Conservation (phyloP, 2,329 filamentous ascomycete genomes). For the Akanthomyces lecanii region DNA sequence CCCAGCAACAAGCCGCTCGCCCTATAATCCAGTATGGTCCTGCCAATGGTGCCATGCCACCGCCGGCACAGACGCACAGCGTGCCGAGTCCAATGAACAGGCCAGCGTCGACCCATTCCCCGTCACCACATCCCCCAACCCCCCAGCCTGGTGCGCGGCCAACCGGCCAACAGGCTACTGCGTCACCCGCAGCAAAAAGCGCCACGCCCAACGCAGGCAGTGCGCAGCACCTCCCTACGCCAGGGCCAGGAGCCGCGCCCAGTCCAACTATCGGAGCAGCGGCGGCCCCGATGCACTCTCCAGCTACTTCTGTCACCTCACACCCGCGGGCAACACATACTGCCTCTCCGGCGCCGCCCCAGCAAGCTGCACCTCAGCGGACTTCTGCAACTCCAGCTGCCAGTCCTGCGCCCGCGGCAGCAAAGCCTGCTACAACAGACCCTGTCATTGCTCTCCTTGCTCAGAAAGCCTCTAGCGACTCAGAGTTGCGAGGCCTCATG, state of each 20-base stretch:
- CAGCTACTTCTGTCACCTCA: neutral
- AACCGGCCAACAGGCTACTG: constrained; percentile 2
- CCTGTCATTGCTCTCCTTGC: constrained; percentile 78
- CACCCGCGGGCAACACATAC: neutral
- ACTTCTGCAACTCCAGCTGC: constrained; percentile 16
- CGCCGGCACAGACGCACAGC: constrained; percentile 36
- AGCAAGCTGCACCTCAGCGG: neutral
- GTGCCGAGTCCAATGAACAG: constrained; percentile 15
- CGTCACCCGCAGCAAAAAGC: neutral
- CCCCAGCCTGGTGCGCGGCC: neutral
- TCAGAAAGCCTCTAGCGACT: constrained; percentile 68
- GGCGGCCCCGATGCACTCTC: constrained; percentile 8
- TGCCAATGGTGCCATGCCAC: constrained; percentile 58
- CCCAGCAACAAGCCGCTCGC: constrained; percentile 25
- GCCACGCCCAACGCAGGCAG: neutral
- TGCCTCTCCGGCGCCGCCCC: constrained; percentile 1
- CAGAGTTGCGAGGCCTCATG: constrained; percentile 72
- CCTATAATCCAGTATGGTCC: constrained; percentile 64
- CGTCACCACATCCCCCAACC: constrained; percentile 8
- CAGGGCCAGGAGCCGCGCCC: constrained; percentile 21
- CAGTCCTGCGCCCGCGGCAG: constrained; percentile 17
- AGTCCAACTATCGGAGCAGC: constrained; percentile 17
- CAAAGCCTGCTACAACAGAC: constrained; percentile 45
- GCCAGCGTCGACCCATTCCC: neutral
- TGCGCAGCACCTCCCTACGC: constrained; percentile 4